Conservation (phyloP, 441 rosid genomes). For the Gossypium trilobum region DNA sequence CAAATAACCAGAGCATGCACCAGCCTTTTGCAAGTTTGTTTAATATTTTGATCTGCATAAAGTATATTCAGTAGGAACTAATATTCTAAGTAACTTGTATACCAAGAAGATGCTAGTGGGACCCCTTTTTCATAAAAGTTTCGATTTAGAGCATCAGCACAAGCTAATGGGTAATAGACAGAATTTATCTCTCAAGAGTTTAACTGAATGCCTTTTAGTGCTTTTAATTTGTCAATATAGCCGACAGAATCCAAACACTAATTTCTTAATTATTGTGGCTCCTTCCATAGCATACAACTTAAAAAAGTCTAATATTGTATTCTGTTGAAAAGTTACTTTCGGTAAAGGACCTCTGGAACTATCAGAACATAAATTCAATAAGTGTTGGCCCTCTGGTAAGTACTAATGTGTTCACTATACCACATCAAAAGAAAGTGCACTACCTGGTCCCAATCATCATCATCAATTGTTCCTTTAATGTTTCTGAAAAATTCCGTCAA, state of each 20-base stretch:
- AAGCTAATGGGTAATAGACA: neutral
- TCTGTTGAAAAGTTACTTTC: neutral
- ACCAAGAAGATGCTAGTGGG: neutral
- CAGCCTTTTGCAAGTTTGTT: neutral
- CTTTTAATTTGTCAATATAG: neutral
- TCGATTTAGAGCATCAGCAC: neutral
- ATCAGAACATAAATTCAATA: neutral
- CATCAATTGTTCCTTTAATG: conserved; percentile 78
- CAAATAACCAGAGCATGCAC: conserved; percentile 1
- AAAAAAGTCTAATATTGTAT: neutral
- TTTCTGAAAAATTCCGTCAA: conserved; percentile 89
- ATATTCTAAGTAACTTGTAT: neutral
- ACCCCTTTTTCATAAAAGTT: neutral
- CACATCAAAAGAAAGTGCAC: conserved; percentile 9
- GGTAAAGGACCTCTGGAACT: neutral
- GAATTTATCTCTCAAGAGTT: neutral
- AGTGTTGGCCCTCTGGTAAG: neutral
- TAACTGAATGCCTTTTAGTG: conserved; percentile 2
- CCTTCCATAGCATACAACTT: neutral
- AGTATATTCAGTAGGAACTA: neutral
- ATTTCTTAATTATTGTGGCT: neutral
- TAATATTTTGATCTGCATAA: neutral
- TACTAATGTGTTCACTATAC: neutral
- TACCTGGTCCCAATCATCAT: conserved; percentile 99
- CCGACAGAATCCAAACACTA: neutral